phyloP scores from a whole-genome alignment of 306 rosid genomes.

The Lathyrus sativus region DNA sequence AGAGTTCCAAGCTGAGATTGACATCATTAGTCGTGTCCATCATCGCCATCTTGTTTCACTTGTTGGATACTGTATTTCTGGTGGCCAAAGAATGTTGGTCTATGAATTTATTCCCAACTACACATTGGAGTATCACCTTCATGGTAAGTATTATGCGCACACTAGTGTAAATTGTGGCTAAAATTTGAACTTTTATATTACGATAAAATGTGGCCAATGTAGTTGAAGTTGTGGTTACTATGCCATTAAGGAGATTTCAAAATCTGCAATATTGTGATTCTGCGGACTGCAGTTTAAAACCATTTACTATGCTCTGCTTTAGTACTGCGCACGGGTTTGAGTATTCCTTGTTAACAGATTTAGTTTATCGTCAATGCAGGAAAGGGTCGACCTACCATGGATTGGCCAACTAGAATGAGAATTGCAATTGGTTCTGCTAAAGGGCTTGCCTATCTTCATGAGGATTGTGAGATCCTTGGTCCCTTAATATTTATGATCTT shows the following conservation, averaged over 20 bases:
- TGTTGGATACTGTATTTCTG: slow-evolving; percentile 73
- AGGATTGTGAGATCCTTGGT: slow-evolving; percentile 68
- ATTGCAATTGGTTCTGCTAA: slow-evolving; percentile 82
- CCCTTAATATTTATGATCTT: neutral
- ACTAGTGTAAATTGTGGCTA: neutral
- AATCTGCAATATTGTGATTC: too few species aligned
- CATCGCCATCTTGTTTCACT: slow-evolving; percentile 85
- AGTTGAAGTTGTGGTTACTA: too few species aligned
- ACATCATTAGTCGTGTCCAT: slow-evolving; percentile 82
- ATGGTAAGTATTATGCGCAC: slow-evolving; percentile 46
- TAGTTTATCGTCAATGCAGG: slow-evolving; percentile 36
- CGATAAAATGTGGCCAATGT: too few species aligned
- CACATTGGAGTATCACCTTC: slow-evolving; percentile 67
- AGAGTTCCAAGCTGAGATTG: slow-evolving; percentile 88
- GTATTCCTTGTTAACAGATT: neutral
- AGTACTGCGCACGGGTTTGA: neutral
- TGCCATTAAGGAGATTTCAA: too few species aligned
- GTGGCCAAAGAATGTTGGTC: slow-evolving; percentile 79
- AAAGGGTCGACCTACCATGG: slow-evolving; percentile 67
- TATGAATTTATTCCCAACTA: slow-evolving; percentile 70
- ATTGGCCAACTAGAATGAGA: slow-evolving; percentile 69
- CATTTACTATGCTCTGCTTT: neutral
- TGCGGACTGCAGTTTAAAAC: too few species aligned
- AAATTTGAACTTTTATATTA: too few species aligned
- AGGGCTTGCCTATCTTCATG: slow-evolving; percentile 91